Percentiles rank a stretch among this genome's conserved stretches.
These are phyloP conservation scores for Ganoderma leucocontextum DNA, from an alignment of 1,284 basidiomycete genomes.

Conservation along the genomic window DNA sequence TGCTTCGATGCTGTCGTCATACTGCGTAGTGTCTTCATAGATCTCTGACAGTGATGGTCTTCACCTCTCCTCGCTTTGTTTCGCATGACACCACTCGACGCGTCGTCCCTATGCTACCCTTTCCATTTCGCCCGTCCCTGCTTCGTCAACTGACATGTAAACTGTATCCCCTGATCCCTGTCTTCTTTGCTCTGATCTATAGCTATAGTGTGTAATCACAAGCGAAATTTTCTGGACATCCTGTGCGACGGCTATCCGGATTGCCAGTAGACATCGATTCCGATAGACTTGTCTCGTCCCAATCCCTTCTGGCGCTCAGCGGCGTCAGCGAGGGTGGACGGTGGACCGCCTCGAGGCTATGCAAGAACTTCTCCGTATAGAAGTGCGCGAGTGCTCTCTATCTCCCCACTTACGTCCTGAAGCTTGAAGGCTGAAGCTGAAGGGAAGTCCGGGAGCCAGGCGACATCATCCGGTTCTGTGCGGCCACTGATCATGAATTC, in stretches of 20 bases:
- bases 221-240: background rate
- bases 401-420: background rate
- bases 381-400: background rate
- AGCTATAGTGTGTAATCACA: background rate
- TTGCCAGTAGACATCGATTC: background rate
- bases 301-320: no score
- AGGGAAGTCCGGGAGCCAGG: background rate
- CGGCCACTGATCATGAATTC: no score
- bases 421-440: background rate
- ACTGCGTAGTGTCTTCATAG: constrained; percentile 1
- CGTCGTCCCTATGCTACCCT: background rate
- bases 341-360: constrained; percentile 8
- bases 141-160: background rate
- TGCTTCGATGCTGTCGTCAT: background rate
- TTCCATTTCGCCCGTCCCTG: background rate
- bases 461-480: background rate
- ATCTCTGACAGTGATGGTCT: constrained; percentile 7
- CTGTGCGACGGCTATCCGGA: background rate
- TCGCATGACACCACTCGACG: background rate
- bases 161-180: constrained; percentile 1
- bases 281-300: no score
- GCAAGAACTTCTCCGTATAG: constrained; percentile 5
- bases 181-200: background rate
- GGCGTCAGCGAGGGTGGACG: background rate
- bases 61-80: background rate